Percentiles rank a stretch among this genome's conserved stretches.
phyloP scores from a whole-genome alignment of 768 basidiomycete species.

The Hericium alpestre region DNA sequence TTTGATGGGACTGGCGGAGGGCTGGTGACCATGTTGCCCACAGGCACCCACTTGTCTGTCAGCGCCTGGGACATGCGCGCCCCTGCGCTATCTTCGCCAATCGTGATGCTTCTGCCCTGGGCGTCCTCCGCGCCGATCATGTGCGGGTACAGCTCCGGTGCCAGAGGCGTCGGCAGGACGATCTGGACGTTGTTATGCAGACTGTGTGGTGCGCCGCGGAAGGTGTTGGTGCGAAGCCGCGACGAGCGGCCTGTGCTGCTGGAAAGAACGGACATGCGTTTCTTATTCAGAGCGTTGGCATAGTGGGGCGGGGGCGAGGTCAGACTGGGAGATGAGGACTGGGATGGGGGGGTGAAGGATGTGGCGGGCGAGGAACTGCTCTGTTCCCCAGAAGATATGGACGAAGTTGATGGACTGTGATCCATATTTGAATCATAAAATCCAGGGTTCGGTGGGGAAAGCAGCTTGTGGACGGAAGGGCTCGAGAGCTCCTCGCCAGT shows the following conservation, averaged over 20 bases:
- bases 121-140: background rate
- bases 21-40: background rate
- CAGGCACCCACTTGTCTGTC: conserved; percentile 9
- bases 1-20: background rate
- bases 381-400: background rate
- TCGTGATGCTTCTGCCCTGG: background rate
- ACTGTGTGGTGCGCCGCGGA: conserved; percentile 53
- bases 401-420: conserved; percentile 3
- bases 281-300: background rate
- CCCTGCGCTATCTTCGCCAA: background rate
- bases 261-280: background rate
- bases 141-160: conserved; percentile 22
- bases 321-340: background rate
- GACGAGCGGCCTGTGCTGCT: conserved; percentile 6
- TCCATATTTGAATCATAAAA: background rate
- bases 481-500: background rate
- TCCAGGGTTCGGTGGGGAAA: conserved; percentile 1
- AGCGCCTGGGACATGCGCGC: conserved; percentile 3
- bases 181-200: conserved; percentile 55
- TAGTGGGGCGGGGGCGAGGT: background rate
- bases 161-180: conserved; percentile 57
- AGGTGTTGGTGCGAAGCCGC: conserved; percentile 12
- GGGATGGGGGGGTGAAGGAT: background rate
- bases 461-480: background rate
- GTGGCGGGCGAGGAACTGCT: background rate